phyloP scores from a whole-genome alignment of 73 alveolate genomes.

The Durusdinium trenchii region DNA sequence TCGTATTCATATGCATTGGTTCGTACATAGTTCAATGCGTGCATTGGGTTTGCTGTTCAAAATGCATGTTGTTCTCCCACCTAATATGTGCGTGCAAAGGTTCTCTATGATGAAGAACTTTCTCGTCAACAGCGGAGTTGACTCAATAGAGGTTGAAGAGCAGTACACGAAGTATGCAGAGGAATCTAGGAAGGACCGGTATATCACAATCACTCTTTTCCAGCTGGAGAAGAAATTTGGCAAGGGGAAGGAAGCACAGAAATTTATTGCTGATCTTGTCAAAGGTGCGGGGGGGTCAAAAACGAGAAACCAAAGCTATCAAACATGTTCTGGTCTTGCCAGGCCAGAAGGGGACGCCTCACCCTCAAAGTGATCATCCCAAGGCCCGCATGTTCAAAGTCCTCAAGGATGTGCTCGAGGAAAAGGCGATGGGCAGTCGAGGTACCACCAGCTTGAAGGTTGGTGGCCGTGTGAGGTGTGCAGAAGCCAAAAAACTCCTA shows the following conservation, averaged over 20 bases:
- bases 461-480: background rate
- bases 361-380: background rate
- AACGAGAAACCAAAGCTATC: too few relatives aligned
- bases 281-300: too few relatives aligned
- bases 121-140: background rate
- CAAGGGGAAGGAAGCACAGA: background rate
- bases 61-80: too few relatives aligned
- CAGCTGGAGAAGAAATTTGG: background rate
- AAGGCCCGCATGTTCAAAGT: background rate
- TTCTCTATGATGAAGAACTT: background rate
- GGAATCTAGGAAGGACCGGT: background rate
- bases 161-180: background rate
- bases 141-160: background rate
- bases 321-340: too few relatives aligned
- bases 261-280: background rate
- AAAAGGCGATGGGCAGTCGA: background rate
- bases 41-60: too few relatives aligned
- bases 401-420: background rate
- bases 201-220: background rate
- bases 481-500: background rate
- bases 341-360: background rate
- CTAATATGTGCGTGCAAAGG: too few relatives aligned
- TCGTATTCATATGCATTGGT: too few relatives aligned
- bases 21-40: too few relatives aligned
- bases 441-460: background rate